Evolutionary conservation across 768 basidiomycete species (phyloP).

Genomic region (Agaricus sinodeliciosus): DNA sequence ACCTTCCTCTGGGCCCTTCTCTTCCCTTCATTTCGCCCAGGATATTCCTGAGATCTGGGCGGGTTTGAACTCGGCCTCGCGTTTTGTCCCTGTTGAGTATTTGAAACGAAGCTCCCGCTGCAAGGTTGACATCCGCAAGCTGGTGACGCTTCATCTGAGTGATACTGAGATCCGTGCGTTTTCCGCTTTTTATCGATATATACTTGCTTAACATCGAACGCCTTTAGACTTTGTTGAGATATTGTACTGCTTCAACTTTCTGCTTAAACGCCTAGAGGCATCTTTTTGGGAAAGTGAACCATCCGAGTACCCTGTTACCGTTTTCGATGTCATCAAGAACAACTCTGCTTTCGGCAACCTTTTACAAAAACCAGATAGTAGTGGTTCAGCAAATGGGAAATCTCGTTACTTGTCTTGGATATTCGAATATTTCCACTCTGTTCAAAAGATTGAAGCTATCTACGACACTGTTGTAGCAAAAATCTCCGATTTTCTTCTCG

Average conservation of each 20-base stretch:
- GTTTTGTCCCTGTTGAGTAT: constrained; percentile 43
- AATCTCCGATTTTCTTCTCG: constrained; percentile 67
- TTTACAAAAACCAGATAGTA: constrained; percentile 27
- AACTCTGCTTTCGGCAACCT: constrained; percentile 52
- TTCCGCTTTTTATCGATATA: constrained; percentile 12
- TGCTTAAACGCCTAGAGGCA: constrained; percentile 49
- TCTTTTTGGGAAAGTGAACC: constrained; percentile 67
- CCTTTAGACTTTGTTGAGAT: constrained; percentile 52
- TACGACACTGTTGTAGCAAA: constrained; percentile 70
- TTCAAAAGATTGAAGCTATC: constrained; percentile 33
- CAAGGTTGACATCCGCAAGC: constrained; percentile 39
- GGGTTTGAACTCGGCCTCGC: constrained; percentile 35
- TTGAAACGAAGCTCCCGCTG: constrained; percentile 25
- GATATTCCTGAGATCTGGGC: constrained; percentile 49
- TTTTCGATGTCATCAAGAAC: constrained; percentile 80
- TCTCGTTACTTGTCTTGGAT: constrained; percentile 61
- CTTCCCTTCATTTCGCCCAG: constrained; percentile 21
- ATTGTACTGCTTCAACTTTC: constrained; percentile 49
- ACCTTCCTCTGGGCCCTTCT: background rate
- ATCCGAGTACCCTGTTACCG: constrained; percentile 66
- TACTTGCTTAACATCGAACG: background rate
- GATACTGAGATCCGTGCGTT: constrained; percentile 53
- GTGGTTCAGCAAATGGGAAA: constrained; percentile 20
- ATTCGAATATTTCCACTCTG: constrained; percentile 51
- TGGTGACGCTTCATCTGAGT: constrained; percentile 56